Evolutionary conservation across 495 filamentous ascomycete genomes (phyloP), one percentile per base, ranked within the genome.

Genomic region (Aspergillus taichungensis): DNA sequence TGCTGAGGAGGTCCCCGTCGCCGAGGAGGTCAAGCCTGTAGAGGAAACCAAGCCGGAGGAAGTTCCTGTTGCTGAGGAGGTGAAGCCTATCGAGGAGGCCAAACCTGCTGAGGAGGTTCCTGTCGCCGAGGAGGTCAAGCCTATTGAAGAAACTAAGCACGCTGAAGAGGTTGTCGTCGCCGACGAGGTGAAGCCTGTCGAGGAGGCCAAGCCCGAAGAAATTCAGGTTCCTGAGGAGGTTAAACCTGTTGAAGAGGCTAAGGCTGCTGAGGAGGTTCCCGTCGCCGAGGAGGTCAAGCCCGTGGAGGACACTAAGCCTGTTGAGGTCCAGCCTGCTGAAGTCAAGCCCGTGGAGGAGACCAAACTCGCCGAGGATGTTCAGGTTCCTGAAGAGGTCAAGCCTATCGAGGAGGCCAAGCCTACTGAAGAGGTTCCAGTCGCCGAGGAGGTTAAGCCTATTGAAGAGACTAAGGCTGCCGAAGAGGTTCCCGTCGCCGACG

Each of bases 231-330:
- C 30, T 40, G 30, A 31, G 12, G 5, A 29, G 1, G 49, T 43
- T 30, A 38, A 45, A 13, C 18, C 43, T 30, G 18, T 40, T 10
- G 30, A 37, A 5, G 48, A 51, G 13, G 4, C 18, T 4, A 28
- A 51, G 24, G 24, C 37, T 5, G n/a, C 38, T 10, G 36, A 39
- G 30, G 32, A 37, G 34, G 39, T 39, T 40, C 9, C 13, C 24
- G 41, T 45, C 6, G 14, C 13, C 18, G 34, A 40, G 9, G 51
- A 53, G 30, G 5, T 36, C 4, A 24, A 24, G 3, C 40, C 40
- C 12, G 46, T 30, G 11, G 51, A 57, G 32, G 8, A 29, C 27
- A 30, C 43, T 9, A 50, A 51, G 24, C 14, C 42, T 3, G 35
- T 45, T 9, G 40, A 36, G n/a, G n/a, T n/a, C n/a, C n/a, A n/a